phyloP scores from a whole-genome alignment of 2,329 filamentous ascomycete species.

The Xylaria sp. region DNA sequence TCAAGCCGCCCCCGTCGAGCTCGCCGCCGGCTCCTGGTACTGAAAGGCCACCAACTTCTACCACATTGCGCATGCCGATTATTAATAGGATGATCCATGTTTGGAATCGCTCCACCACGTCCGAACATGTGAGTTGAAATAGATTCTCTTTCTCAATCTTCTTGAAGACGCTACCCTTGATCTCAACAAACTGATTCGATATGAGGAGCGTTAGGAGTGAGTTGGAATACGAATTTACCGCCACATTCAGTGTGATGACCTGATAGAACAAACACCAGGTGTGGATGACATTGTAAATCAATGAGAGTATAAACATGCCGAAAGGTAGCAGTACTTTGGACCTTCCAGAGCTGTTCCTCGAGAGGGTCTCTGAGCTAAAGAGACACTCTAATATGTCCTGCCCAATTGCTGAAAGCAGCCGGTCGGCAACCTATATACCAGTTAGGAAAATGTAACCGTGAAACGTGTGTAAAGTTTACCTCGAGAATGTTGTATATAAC shows the following conservation, averaged over 20 bases:
- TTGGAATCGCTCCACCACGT: conserved; percentile 96
- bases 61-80: conserved; percentile 94
- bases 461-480: conserved; percentile 53
- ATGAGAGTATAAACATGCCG: conserved; percentile 87
- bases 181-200: conserved; percentile 98
- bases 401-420: conserved; percentile 87
- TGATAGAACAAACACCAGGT: conserved; percentile 93
- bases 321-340: conserved; percentile 91
- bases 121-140: conserved; percentile 95
- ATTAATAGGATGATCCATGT: conserved; percentile 97
- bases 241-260: conserved; percentile 96
- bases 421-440: conserved; percentile 73
- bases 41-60: conserved; percentile 90
- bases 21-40: conserved; percentile 65
- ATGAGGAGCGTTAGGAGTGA: conserved; percentile 90
- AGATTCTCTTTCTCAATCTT: conserved; percentile 98
- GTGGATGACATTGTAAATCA: conserved; percentile 89
- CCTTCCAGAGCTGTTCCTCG: conserved; percentile 85
- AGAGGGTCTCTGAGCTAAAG: conserved; percentile 91
- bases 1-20: conserved; percentile 58
- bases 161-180: conserved; percentile 98
- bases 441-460: background rate
- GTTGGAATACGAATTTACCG: conserved; percentile 98
- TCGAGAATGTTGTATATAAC: conserved; percentile 99
- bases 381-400: conserved; percentile 97